Conservation (phyloP, 768 basidiomycete species). For the Leccinum variicolor region DNA sequence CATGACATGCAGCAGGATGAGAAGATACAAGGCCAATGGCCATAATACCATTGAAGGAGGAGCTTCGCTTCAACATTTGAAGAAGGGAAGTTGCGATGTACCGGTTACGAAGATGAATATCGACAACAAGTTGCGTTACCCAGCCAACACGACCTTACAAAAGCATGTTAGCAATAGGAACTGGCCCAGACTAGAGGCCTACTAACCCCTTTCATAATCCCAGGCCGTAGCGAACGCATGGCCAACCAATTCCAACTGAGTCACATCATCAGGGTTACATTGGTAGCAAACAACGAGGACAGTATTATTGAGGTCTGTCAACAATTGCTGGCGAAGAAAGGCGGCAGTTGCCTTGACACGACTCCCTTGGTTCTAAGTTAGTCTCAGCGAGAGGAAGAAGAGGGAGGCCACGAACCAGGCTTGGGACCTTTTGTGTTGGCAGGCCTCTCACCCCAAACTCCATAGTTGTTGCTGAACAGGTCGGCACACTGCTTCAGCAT, state of each 20-base stretch:
- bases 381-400: neutral
- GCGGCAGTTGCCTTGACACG: neutral
- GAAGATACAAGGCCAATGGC: neutral
- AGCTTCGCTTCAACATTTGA: neutral
- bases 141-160: neutral
- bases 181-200: neutral
- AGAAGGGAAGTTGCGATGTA: neutral
- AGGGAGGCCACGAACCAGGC: neutral
- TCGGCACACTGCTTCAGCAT: neutral
- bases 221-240: neutral
- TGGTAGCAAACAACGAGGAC: neutral
- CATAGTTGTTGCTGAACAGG: neutral
- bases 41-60: neutral
- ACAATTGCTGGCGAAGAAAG: constrained; percentile 1
- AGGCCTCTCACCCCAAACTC: neutral
- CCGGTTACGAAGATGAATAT: neutral
- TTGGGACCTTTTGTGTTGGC: neutral
- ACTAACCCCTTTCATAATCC: neutral
- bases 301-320: neutral
- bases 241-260: neutral
- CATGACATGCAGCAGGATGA: constrained; percentile 4
- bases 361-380: neutral
- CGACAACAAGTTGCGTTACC: neutral
- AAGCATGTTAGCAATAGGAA: neutral
- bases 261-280: neutral